These are phyloP conservation scores for Huntiella savannae DNA, from an alignment of 2,329 filamentous ascomycete genomes.

Conservation along the genomic window DNA sequence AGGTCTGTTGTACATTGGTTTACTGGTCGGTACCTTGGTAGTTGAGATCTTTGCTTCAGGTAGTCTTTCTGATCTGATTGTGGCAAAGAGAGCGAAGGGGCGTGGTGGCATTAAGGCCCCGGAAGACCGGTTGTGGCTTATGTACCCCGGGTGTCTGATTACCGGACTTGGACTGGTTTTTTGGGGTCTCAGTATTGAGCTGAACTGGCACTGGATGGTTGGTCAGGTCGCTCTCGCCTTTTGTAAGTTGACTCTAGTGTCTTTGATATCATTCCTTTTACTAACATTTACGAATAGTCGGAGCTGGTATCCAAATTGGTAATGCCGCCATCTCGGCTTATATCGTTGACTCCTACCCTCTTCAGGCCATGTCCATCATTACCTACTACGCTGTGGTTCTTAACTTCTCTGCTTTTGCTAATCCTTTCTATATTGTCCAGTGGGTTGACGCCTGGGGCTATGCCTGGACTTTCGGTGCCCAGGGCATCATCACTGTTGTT, in stretches of 20 bases:
- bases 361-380: slow-evolving; percentile 33
- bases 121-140: slow-evolving; percentile 37
- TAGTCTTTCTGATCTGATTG: slow-evolving; percentile 30
- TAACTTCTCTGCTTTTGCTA: slow-evolving; percentile 28
- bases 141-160: slow-evolving; percentile 30
- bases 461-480: slow-evolving; percentile 30
- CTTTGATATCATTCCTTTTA: background rate
- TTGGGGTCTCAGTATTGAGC: slow-evolving; percentile 36
- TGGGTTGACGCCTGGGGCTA: slow-evolving; percentile 28
- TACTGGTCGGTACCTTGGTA: slow-evolving; percentile 32
- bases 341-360: slow-evolving; percentile 34
- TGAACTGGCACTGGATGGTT: slow-evolving; percentile 34
- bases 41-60: slow-evolving; percentile 34
- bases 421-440: slow-evolving; percentile 29
- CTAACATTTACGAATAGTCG: slow-evolving; percentile 20
- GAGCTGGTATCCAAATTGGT: slow-evolving; percentile 35
- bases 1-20: slow-evolving; percentile 32
- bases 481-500: slow-evolving; percentile 26
- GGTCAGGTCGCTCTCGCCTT: slow-evolving; percentile 36
- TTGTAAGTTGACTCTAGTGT: slow-evolving; percentile 20
- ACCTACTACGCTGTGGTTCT: slow-evolving; percentile 35
- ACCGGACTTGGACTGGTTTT: slow-evolving; percentile 29
- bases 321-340: slow-evolving; percentile 34
- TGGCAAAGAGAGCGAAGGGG: slow-evolving; percentile 24
- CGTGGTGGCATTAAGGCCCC: slow-evolving; percentile 22